Conservation (phyloP, 208 protist genomes). For the Trichomonas gallinae region DNA sequence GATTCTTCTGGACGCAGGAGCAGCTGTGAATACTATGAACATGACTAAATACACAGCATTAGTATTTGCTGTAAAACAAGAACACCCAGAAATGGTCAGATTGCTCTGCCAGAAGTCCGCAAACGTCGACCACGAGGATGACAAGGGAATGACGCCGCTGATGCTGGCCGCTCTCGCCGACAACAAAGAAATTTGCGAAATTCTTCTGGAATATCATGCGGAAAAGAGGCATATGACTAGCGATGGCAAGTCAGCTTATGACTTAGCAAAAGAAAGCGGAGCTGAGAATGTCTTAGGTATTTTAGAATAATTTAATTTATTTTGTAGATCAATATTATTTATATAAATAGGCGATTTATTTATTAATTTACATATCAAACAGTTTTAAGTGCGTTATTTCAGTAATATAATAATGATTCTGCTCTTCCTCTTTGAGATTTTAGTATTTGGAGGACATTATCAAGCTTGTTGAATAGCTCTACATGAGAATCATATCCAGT, state of each 20-base stretch:
- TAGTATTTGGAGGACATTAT: not conserved
- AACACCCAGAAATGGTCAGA: not conserved
- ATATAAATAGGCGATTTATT: no score
- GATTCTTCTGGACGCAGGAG: not conserved
- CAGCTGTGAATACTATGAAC: not conserved
- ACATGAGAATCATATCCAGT: not conserved
- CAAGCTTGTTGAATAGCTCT: not conserved
- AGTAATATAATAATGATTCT: not conserved
- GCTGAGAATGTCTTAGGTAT: not conserved
- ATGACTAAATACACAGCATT: not conserved
- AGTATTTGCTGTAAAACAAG: not conserved
- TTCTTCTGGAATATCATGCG: not conserved
- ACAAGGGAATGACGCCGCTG: not conserved
- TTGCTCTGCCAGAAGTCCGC: not conserved
- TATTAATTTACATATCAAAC: no score
- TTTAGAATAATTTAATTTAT: not conserved
- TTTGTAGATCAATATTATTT: no score
- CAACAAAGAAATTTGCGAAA: not conserved
- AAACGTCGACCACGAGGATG: not conserved
- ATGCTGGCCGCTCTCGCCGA: not conserved
- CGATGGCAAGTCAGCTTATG: not conserved
- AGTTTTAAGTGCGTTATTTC: not conserved
- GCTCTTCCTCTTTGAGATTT: not conserved
- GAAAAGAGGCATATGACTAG: not conserved
- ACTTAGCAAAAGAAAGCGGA: not conserved